phyloP scores from a whole-genome alignment of 2,329 filamentous ascomycete species.

The Colletotrichum sp. region DNA sequence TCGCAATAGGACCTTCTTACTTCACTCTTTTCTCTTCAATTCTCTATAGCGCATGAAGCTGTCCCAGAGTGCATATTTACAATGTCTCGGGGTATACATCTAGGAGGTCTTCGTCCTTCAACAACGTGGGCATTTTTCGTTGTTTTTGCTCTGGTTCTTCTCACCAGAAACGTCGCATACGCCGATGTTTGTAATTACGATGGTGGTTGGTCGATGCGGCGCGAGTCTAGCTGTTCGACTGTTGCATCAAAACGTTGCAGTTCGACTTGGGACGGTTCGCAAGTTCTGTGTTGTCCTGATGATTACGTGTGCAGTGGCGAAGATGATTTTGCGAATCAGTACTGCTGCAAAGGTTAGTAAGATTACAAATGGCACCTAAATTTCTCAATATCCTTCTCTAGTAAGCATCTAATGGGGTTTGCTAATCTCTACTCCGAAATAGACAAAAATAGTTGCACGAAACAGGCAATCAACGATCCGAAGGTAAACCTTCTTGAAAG shows the following conservation, averaged over 20 bases:
- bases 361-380: not conserved
- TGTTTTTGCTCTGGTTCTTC: not conserved
- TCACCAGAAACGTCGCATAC: rapidly evolving
- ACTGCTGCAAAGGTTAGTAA: not conserved
- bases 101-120: not conserved
- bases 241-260: not conserved
- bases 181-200: not conserved
- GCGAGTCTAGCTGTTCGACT: not conserved
- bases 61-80: not conserved
- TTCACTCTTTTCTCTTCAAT: not conserved
- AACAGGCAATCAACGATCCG: not conserved
- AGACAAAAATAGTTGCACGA: not conserved
- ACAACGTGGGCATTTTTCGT: not conserved
- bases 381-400: not conserved
- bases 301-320: not conserved
- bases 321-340: not conserved
- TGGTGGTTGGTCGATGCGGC: not conserved
- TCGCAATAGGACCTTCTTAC: rapidly evolving
- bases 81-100: not conserved
- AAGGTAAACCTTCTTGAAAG: rapidly evolving
- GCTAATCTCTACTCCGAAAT: not conserved
- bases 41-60: not conserved
- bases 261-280: not conserved
- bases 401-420: rapidly evolving
- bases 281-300: not conserved